Conservation (phyloP, 768 basidiomycete species). For the Hydnomerulius pinastri region DNA sequence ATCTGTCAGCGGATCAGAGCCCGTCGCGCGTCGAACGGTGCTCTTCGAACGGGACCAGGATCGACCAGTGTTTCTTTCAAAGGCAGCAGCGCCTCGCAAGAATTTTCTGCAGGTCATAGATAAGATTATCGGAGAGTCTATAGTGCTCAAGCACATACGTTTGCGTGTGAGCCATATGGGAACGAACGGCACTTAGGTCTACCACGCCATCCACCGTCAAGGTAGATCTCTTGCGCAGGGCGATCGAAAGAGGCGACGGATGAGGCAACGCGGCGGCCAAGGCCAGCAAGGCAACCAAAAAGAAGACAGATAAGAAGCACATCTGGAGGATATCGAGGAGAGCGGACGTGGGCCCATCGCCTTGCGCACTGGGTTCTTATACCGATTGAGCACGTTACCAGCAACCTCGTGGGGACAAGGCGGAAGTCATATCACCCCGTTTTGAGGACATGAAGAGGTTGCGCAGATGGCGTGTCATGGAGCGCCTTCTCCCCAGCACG, state of each 20-base stretch:
- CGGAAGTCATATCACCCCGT: background rate
- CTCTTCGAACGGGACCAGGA: background rate
- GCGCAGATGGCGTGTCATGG: background rate
- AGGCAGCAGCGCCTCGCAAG: constrained; percentile 9
- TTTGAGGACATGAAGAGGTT: background rate
- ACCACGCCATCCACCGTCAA: constrained; percentile 15
- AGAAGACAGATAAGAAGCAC: constrained; percentile 7
- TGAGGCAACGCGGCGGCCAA: constrained; percentile 18
- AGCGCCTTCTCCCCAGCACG: background rate
- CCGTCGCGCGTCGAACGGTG: constrained; percentile 6
- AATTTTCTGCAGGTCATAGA: constrained; percentile 19
- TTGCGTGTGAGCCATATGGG: constrained; percentile 16
- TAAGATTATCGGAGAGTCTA: constrained; percentile 3
- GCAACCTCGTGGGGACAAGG: background rate
- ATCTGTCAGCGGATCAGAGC: constrained; percentile 14
- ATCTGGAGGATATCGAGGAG: constrained; percentile 9
- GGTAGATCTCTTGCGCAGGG: constrained; percentile 17
- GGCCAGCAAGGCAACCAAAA: constrained; percentile 11
- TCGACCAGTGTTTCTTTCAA: constrained; percentile 4
- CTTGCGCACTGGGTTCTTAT: constrained; percentile 6
- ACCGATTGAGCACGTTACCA: background rate
- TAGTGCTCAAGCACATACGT: background rate
- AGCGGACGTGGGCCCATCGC: background rate
- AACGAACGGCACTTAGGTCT: constrained; percentile 13
- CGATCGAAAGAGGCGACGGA: constrained; percentile 14